Percentiles rank a stretch among this genome's conserved stretches.
Evolutionary conservation across 2,329 filamentous ascomycete genomes (phyloP).

Genomic region (Monosporascus sp.): DNA sequence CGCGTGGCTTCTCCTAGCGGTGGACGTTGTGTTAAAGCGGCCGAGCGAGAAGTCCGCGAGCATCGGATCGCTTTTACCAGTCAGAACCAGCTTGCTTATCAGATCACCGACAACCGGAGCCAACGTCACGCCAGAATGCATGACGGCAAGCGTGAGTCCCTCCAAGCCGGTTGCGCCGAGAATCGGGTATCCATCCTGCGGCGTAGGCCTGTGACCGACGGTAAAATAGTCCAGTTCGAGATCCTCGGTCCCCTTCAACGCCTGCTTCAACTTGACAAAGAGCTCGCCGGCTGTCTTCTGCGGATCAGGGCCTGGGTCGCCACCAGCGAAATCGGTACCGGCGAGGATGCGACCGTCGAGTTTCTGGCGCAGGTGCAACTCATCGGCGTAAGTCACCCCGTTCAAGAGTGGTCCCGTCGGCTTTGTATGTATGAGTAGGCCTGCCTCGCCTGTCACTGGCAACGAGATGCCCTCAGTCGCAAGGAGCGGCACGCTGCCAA

Average conservation of each 20-base stretch:
- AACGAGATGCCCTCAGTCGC: conserved; percentile 18
- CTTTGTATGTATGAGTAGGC: conserved; percentile 25
- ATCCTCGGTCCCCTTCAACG: conserved; percentile 13
- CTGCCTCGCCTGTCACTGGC: conserved; percentile 17
- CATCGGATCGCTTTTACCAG: conserved; percentile 12
- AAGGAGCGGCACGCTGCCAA: conserved; percentile 21
- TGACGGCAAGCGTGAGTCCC: conserved; percentile 25
- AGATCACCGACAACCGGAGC: conserved; percentile 21
- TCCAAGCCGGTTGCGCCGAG: conserved; percentile 20
- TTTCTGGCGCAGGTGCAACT: conserved; percentile 26
- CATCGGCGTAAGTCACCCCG: conserved; percentile 17
- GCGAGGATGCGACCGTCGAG: conserved; percentile 20
- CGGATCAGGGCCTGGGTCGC: conserved; percentile 19
- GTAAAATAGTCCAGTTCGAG: conserved; percentile 26
- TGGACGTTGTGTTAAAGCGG: conserved; percentile 6
- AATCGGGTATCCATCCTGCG: conserved; percentile 24
- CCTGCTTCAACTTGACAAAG: conserved; percentile 14
- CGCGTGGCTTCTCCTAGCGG: no score
- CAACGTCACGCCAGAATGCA: conserved; percentile 27
- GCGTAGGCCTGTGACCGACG: conserved; percentile 21
- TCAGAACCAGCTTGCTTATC: conserved; percentile 12
- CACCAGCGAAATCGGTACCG: conserved; percentile 18
- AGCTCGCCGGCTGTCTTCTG: conserved; percentile 16
- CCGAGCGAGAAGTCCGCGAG: conserved; percentile 11
- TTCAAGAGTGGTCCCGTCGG: conserved; percentile 16